Conservation (phyloP, 2,329 filamentous ascomycete species). For the Fusarium verticillioides region DNA sequence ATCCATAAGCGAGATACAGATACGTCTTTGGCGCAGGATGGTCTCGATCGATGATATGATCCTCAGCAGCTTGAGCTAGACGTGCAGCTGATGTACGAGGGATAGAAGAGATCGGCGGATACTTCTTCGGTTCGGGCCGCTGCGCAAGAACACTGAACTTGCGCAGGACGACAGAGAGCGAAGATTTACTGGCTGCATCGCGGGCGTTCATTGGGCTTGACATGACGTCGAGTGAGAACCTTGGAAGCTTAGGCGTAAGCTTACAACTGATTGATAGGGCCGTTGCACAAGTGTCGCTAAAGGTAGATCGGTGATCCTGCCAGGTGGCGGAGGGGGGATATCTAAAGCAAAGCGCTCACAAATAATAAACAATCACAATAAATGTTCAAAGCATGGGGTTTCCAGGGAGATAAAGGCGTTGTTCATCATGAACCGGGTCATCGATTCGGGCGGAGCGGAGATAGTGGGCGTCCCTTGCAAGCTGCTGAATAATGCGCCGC, state of each 20-base stretch:
- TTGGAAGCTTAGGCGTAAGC: constrained; percentile 17
- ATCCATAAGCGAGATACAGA: constrained; percentile 90
- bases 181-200: constrained; percentile 14
- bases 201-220: constrained; percentile 8
- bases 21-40: constrained; percentile 60
- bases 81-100: constrained; percentile 47
- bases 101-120: constrained; percentile 48
- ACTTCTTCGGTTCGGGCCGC: constrained; percentile 37
- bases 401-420: not conserved
- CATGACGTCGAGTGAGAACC: constrained; percentile 21
- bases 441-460: constrained; percentile 29
- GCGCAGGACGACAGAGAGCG: constrained; percentile 35
- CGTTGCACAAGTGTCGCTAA: not conserved
- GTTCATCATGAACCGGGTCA: constrained; percentile 3
- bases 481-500: constrained; percentile 32
- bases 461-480: constrained; percentile 1
- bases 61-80: constrained; percentile 46
- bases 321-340: not conserved
- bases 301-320: not conserved
- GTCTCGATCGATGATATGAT: constrained; percentile 38
- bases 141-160: constrained; percentile 40
- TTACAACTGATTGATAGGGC: constrained; percentile 9
- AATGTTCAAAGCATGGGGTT: not conserved
- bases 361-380: not conserved
- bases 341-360: not conserved